A percentile compares a stretch with the other conserved stretches of the same genome.
phyloP scores from a whole-genome alignment of 305 asterid species.

The Ilex paraguariensis region DNA sequence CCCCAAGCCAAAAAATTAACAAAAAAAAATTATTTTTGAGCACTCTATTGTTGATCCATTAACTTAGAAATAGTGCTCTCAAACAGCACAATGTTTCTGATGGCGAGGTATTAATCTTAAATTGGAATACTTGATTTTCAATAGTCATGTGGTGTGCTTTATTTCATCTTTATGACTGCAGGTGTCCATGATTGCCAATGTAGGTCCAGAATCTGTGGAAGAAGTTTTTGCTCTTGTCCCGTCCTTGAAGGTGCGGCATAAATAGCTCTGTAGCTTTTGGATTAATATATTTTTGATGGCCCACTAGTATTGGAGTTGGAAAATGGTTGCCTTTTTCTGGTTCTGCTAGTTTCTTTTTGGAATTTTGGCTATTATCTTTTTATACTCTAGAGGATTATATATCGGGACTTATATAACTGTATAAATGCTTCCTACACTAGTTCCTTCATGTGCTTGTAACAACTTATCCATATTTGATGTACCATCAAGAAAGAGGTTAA shows the following conservation, averaged over 20 bases:
- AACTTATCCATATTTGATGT: too few species aligned
- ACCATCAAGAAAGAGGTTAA: too few species aligned
- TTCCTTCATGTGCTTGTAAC: too few species aligned
- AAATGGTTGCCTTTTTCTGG: too few species aligned
- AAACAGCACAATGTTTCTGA: conserved; percentile 67
- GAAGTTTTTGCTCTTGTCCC: conserved; percentile 85
- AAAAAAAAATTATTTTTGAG: background rate
- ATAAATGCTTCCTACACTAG: too few species aligned
- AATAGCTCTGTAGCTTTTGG: background rate
- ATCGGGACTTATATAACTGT: too few species aligned
- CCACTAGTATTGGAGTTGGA: too few species aligned
- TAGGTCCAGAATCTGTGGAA: conserved; percentile 62
- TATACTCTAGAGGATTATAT: too few species aligned
- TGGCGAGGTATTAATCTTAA: conserved; percentile 51
- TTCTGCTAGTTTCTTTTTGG: too few species aligned
- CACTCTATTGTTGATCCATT: conserved; percentile 32
- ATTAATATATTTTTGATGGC: too few species aligned
- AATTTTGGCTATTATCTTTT: too few species aligned
- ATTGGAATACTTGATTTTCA: conserved; percentile 10
- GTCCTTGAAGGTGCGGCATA: conserved; percentile 57
- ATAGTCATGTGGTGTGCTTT: conserved; percentile 12
- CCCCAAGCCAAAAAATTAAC: too few species aligned
- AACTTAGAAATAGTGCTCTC: conserved; percentile 60
- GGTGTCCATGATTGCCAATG: conserved; percentile 79
- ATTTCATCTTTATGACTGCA: conserved; percentile 23